phyloP scores from a whole-genome alignment of 208 protist genomes.

The Trypanosoma caninum region DNA sequence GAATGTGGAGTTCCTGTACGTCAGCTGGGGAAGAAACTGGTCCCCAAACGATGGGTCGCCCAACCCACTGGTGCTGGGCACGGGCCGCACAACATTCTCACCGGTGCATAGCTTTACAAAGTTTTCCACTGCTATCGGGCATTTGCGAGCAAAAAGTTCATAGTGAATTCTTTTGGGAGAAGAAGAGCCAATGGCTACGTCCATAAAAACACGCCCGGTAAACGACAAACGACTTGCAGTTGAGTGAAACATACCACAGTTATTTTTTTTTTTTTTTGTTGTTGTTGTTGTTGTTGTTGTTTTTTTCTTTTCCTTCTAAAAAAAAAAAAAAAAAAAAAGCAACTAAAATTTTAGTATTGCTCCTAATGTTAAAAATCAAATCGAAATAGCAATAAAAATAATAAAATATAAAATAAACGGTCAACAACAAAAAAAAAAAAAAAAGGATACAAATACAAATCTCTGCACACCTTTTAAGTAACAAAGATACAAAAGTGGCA shows the following conservation, averaged over 20 bases:
- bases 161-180: slow-evolving; percentile 63
- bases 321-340: background rate
- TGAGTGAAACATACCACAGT: slow-evolving; percentile 32
- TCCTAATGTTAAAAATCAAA: too few species aligned
- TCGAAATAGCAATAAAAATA: too few species aligned
- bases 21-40: slow-evolving; percentile 82
- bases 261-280: background rate
- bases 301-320: background rate
- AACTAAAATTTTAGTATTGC: background rate
- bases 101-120: slow-evolving; percentile 89
- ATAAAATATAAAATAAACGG: too few species aligned
- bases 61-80: slow-evolving; percentile 54
- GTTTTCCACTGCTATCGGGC: slow-evolving; percentile 78
- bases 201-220: slow-evolving; percentile 65
- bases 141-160: slow-evolving; percentile 75
- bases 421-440: background rate
- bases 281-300: background rate
- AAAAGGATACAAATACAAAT: background rate
- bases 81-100: slow-evolving; percentile 58
- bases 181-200: slow-evolving; percentile 53
- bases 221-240: slow-evolving; percentile 24
- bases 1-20: slow-evolving; percentile 88
- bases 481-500: background rate
- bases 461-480: background rate
- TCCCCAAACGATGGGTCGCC: slow-evolving; percentile 65